Evolutionary conservation across 768 basidiomycete species (phyloP).

Genomic region (Vishniacozyma victoriae): DNA sequence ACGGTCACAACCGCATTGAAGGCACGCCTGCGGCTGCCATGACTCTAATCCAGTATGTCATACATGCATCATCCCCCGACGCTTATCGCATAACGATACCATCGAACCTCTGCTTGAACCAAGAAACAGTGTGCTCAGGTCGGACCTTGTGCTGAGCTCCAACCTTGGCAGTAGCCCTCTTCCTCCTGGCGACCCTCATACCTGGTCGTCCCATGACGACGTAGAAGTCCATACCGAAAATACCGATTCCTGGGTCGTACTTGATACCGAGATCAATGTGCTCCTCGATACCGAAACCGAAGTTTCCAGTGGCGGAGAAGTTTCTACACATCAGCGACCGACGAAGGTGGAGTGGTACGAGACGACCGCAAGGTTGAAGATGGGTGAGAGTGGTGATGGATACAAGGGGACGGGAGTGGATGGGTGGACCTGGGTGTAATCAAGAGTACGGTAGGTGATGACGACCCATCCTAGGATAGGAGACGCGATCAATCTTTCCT

Average conservation of each 20-base stretch:
- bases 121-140: constrained; percentile 93
- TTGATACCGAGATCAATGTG: constrained; percentile 98
- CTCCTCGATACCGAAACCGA: constrained; percentile 93
- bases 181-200: constrained; percentile 81
- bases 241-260: constrained; percentile 97
- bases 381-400: neutral
- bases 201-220: constrained; percentile 93
- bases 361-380: neutral
- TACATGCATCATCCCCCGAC: too few species aligned
- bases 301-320: constrained; percentile 99
- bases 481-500: too few species aligned
- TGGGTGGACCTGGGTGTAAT: too few species aligned
- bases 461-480: too few species aligned
- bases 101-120: constrained; percentile 99
- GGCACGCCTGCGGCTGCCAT: too few species aligned
- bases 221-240: constrained; percentile 97
- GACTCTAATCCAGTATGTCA: too few species aligned
- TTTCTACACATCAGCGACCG: constrained; percentile 54
- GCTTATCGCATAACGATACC: constrained; percentile 65
- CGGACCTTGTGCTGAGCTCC: constrained; percentile 84
- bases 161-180: constrained; percentile 76
- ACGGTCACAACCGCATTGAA: too few species aligned
- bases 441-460: too few species aligned
- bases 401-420: too few species aligned
- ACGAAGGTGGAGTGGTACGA: neutral